phyloP scores from a whole-genome alignment of 1,139 yeast genomes.

The Blastobotrys persicus region DNA sequence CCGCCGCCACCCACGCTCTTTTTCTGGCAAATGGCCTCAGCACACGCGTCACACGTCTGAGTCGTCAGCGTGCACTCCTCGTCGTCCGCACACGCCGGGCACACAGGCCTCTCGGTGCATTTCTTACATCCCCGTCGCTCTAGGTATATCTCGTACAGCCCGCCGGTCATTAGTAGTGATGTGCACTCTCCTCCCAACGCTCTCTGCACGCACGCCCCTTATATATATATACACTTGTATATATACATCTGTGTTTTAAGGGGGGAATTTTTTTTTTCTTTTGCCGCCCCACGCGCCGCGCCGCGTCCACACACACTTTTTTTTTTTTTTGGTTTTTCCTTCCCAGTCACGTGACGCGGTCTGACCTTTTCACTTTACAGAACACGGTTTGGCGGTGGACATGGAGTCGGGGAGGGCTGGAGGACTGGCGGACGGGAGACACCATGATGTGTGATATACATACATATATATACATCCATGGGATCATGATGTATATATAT shows the following conservation, averaged over 20 bases:
- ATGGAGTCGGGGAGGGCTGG: too few relatives aligned
- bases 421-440: too few relatives aligned
- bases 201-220: too few relatives aligned
- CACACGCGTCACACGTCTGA: constrained; percentile 35
- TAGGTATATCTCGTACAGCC: background rate
- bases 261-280: background rate
- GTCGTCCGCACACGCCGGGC: constrained; percentile 31
- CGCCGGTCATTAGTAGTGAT: background rate
- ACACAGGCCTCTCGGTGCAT: constrained; percentile 26
- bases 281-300: constrained; percentile 7
- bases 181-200: background rate
- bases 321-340: too few relatives aligned
- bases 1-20: constrained; percentile 3
- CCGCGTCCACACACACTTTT: constrained; percentile 6
- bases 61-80: constrained; percentile 32
- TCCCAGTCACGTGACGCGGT: too few relatives aligned
- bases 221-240: background rate
- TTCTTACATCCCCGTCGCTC: constrained; percentile 23
- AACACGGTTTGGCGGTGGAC: too few relatives aligned
- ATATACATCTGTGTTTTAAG: background rate
- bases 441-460: too few relatives aligned
- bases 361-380: too few relatives aligned
- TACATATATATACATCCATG: too few relatives aligned
- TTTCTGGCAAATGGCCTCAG: constrained; percentile 27
- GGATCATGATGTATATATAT: too few relatives aligned